Percentiles rank a stretch among this genome's conserved stretches.
These are phyloP conservation scores for Trichoderma reesei DNA, from an alignment of 495 filamentous ascomycete genomes.

Conservation along the genomic window DNA sequence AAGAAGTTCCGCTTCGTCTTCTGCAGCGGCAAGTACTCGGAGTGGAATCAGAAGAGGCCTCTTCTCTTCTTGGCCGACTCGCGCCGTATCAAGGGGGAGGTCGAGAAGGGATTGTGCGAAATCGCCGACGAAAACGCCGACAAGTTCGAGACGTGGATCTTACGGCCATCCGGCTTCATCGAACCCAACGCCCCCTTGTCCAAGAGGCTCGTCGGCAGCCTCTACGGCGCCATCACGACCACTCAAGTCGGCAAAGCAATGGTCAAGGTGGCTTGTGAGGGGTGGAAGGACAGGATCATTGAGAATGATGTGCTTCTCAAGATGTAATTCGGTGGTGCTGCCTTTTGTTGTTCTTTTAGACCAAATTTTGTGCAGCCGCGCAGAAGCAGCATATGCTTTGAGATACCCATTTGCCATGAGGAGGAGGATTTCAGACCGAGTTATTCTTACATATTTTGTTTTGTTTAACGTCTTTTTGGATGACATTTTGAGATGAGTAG, in stretches of 20 bases:
- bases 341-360: background rate
- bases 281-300: constrained; percentile 24
- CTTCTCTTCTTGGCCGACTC: constrained; percentile 34
- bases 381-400: background rate
- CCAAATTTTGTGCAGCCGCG: background rate
- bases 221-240: constrained; percentile 21
- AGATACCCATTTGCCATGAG: constrained; percentile 1
- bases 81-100: constrained; percentile 35
- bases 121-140: constrained; percentile 23
- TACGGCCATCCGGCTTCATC: constrained; percentile 27
- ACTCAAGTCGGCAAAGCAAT: constrained; percentile 32
- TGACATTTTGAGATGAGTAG: background rate
- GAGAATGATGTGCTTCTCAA: constrained; percentile 22
- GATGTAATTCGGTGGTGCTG: constrained; percentile 14
- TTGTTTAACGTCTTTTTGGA: too few relatives aligned
- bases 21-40: constrained; percentile 36
- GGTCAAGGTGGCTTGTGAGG: constrained; percentile 30
- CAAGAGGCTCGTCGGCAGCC: constrained; percentile 18
- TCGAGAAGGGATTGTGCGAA: constrained; percentile 29
- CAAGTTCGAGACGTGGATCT: constrained; percentile 22
- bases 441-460: background rate
- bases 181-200: constrained; percentile 24
- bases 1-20: constrained; percentile 43
- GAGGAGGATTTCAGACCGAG: background rate
- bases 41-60: constrained; percentile 35